Evolutionary conservation across 495 filamentous ascomycete genomes (phyloP), one percentile per base, ranked within the genome.

Genomic region (Astrocystis sublimbata): DNA sequence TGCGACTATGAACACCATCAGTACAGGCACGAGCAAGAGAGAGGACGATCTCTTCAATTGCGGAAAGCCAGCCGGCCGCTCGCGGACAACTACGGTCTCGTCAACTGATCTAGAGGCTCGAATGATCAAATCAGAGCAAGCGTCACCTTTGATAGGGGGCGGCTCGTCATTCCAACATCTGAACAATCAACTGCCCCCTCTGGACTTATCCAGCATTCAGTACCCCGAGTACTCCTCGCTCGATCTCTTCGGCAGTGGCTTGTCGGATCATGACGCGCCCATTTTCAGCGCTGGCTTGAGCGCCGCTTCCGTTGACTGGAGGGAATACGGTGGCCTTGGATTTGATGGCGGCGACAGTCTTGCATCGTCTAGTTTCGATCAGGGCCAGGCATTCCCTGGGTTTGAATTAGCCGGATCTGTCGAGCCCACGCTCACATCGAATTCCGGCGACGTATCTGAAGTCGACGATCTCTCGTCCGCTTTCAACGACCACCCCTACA

Each of bases 361-460:
- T 61, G 80, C 84, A n/a, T 77, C 87, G 5, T 84, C 81, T 10
- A 85, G 81, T 52, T 91, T 86, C 70, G 90, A 86, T 65, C 89
- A 90, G 67, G 59, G 87, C 26, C 87, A 86, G 26, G 88, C 87
- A 46, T 91, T 87, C 69, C 80, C 84, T 43, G 85, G 85, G 55
- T 88, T 88, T 65, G 64, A 68, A 60, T 87, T 90, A 62, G 88
- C 83, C 62, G 73, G 69, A 46, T 79, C 78, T 61, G 80, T 81
- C 49, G 77, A 83, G 49, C 76, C 79, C 46, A 84, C 81, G 6
- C 76, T 86, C 58, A 88, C 88, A 2, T 91, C 88, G 3, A 92
- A 87, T 8, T 91, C 89, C 2, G 89, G 89, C 31, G 88, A 91
- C 62, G 84, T 89, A 30, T 92, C 89, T 13, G 89, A 92, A 72